Evolutionary conservation across 352 stramenopile genomes (phyloP).

Genomic region (Pythium scleroteichum): DNA sequence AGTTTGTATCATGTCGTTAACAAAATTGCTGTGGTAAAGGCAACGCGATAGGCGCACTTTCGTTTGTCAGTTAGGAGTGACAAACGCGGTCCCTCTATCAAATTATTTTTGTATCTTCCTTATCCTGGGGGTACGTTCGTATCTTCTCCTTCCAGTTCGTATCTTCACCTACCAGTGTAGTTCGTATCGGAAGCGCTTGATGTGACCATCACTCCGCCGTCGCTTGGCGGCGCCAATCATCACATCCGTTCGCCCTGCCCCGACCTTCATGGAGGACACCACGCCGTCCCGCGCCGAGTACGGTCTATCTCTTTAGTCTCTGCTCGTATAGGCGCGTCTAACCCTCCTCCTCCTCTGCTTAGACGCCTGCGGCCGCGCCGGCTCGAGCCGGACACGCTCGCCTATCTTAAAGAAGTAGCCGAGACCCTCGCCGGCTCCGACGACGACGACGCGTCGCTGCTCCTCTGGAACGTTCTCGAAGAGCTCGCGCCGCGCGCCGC

Average conservation of each 20-base stretch:
- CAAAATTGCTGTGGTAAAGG: no score
- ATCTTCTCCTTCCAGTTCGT: no score
- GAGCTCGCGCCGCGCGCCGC: slow-evolving; percentile 73
- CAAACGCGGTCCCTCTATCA: no score
- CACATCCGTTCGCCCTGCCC: neutral
- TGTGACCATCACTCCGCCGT: neutral
- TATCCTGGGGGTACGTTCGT: no score
- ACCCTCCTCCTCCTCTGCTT: neutral
- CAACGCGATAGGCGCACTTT: no score
- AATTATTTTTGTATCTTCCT: no score
- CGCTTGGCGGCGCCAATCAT: neutral
- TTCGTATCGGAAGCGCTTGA: neutral
- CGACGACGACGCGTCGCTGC: slow-evolving; percentile 59
- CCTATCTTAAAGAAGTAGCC: slow-evolving; percentile 84
- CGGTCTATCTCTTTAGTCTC: neutral
- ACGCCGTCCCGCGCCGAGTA: slow-evolving; percentile 4
- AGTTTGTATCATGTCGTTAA: no score
- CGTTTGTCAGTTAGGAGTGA: no score
- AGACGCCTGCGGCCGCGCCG: slow-evolving; percentile 74
- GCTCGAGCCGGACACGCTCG: slow-evolving; percentile 74
- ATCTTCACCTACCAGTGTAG: no score
- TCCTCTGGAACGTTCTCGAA: slow-evolving; percentile 84
- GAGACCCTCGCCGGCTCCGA: slow-evolving; percentile 60
- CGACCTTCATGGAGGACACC: neutral
- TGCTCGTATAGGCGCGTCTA: neutral